phyloP scores from a whole-genome alignment of 2,329 filamentous ascomycete genomes.

The Penicillium concentricum region DNA sequence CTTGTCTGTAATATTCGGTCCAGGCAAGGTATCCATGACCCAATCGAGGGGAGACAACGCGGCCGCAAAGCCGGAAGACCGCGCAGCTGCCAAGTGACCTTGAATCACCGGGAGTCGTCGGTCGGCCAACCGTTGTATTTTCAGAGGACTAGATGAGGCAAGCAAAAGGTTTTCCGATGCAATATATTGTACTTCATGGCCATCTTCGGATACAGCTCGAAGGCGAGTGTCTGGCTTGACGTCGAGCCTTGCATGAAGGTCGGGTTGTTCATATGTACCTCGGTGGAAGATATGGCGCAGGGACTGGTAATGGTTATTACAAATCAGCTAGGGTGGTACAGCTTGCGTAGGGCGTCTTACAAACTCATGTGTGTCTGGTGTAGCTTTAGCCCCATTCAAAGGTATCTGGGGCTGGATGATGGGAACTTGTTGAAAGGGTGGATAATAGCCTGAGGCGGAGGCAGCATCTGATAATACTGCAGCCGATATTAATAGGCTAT shows the following conservation, averaged over 20 bases:
- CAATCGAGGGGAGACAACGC: slow-evolving; percentile 72
- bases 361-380: slow-evolving; percentile 36
- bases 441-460: slow-evolving; percentile 23
- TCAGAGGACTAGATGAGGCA: slow-evolving; percentile 63
- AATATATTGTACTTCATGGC: slow-evolving; percentile 41
- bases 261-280: slow-evolving; percentile 74
- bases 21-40: slow-evolving; percentile 74
- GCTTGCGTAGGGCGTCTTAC: slow-evolving; percentile 23
- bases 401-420: slow-evolving; percentile 37
- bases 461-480: slow-evolving; percentile 21
- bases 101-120: slow-evolving; percentile 75
- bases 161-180: slow-evolving; percentile 54
- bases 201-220: slow-evolving; percentile 40
- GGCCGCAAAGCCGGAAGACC: slow-evolving; percentile 65
- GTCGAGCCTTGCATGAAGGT: slow-evolving; percentile 74
- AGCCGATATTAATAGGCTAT: slow-evolving; percentile 23
- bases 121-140: slow-evolving; percentile 79
- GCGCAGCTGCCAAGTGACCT: slow-evolving; percentile 70
- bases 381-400: slow-evolving; percentile 18
- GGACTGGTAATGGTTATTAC: slow-evolving; percentile 25
- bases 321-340: background rate
- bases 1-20: slow-evolving; percentile 82
- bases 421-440: slow-evolving; percentile 24
- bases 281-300: slow-evolving; percentile 92
- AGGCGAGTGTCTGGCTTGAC: slow-evolving; percentile 62